Percentiles rank a stretch among this genome's conserved stretches.
phyloP scores from a whole-genome alignment of 495 filamentous ascomycete genomes.

The Penicillium tannophilum region DNA sequence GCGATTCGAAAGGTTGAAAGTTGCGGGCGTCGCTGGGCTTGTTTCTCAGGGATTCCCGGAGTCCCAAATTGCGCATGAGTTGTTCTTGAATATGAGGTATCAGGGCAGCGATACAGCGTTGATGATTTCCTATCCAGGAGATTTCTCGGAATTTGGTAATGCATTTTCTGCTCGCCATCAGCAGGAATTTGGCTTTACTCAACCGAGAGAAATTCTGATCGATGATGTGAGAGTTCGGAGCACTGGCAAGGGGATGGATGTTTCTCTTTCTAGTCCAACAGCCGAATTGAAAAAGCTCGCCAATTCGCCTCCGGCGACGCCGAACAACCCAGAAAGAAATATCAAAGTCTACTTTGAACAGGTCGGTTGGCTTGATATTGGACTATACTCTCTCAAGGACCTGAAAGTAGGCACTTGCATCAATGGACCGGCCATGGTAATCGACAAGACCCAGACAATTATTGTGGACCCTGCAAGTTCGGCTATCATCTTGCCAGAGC shows the following conservation, averaged over 20 bases:
- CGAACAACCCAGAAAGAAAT: background rate
- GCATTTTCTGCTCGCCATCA: constrained; percentile 85
- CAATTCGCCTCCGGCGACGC: constrained; percentile 7
- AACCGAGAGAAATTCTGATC: constrained; percentile 81
- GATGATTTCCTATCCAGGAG: constrained; percentile 47
- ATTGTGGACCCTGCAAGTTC: constrained; percentile 76
- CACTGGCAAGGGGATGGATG: constrained; percentile 55
- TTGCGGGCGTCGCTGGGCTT: constrained; percentile 8
- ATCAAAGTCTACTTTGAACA: constrained; percentile 43
- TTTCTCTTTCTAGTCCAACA: constrained; percentile 6
- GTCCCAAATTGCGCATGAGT: constrained; percentile 31
- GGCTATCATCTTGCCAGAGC: constrained; percentile 53
- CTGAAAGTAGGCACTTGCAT: constrained; percentile 68
- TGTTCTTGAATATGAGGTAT: constrained; percentile 48
- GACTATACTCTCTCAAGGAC: constrained; percentile 76
- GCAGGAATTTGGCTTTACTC: constrained; percentile 90
- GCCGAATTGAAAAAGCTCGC: constrained; percentile 67
- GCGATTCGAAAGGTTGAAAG: constrained; percentile 7
- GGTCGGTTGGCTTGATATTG: constrained; percentile 70
- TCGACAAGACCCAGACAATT: constrained; percentile 93
- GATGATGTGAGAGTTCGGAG: constrained; percentile 87
- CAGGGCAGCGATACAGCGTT: constrained; percentile 46
- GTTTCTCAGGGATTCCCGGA: constrained; percentile 21
- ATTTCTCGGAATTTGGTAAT: constrained; percentile 40
- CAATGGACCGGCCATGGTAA: constrained; percentile 81